Conservation (phyloP, 106 monocot species). For the Acanthochlamys bracteata region DNA sequence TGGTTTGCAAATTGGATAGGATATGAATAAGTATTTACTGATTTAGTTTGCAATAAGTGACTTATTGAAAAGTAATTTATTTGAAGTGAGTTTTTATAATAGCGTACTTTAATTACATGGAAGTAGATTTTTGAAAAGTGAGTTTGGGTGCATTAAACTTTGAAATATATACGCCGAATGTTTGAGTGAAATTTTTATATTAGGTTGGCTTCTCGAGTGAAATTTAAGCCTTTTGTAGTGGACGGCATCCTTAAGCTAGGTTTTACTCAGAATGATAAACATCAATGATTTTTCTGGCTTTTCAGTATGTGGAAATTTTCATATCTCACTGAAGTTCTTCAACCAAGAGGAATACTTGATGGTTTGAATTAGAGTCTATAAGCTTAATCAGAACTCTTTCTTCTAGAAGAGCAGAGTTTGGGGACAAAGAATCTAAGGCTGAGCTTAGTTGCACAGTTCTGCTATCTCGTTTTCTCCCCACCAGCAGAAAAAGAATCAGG, state of each 20-base stretch:
- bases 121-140: no score
- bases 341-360: slow-evolving; percentile 76
- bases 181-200: no score
- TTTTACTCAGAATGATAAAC: background rate
- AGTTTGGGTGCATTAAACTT: no score
- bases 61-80: no score
- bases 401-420: slow-evolving; percentile 17
- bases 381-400: slow-evolving; percentile 68
- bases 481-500: no score
- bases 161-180: no score
- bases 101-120: no score
- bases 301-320: background rate
- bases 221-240: background rate
- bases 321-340: slow-evolving; percentile 49
- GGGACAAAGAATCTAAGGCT: slow-evolving; percentile 37
- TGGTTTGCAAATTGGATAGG: no score
- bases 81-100: no score
- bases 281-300: background rate
- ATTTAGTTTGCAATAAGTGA: no score
- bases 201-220: background rate
- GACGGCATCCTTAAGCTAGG: background rate
- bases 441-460: slow-evolving; percentile 22
- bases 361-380: slow-evolving; percentile 77
- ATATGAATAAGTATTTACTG: no score
- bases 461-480: no score